Evolutionary conservation across 495 filamentous ascomycete genomes (phyloP).

Genomic region (Neurospora sp.): DNA sequence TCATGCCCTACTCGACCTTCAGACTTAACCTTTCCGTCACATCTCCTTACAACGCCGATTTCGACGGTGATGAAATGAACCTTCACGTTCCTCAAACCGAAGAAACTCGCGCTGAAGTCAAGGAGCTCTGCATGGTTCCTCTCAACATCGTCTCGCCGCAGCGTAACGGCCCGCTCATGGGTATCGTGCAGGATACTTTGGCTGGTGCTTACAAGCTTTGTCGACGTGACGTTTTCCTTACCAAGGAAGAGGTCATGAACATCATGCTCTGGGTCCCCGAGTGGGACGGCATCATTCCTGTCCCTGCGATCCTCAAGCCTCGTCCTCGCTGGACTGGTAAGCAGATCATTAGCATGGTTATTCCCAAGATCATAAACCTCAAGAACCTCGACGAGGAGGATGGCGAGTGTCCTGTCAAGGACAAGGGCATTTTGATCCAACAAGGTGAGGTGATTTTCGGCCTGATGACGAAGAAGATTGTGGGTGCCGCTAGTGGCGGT

Average conservation of each 20-base stretch:
- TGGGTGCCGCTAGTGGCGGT: conserved; percentile 77
- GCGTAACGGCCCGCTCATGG: conserved; percentile 94
- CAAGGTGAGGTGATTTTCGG: conserved; percentile 86
- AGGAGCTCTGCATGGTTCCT: conserved; percentile 88
- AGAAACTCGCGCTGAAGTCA: conserved; percentile 88
- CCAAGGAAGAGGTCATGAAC: conserved; percentile 87
- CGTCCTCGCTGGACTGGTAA: conserved; percentile 97
- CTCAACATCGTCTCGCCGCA: conserved; percentile 97
- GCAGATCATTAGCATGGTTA: conserved; percentile 88
- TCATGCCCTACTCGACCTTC: conserved; percentile 99
- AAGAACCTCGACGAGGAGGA: conserved; percentile 48
- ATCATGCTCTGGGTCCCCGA: conserved; percentile 92
- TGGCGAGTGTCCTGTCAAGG: conserved; percentile 52
- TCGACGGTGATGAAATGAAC: conserved; percentile 99
- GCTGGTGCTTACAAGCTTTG: conserved; percentile 96
- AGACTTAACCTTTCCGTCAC: conserved; percentile 94
- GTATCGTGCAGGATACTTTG: conserved; percentile 96
- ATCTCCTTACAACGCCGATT: conserved; percentile 97
- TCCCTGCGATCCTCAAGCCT: conserved; percentile 84
- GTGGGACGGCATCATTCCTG: conserved; percentile 91
- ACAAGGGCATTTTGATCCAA: conserved; percentile 73
- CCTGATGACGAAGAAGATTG: conserved; percentile 83
- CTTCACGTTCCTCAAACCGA: conserved; percentile 96
- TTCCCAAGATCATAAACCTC: conserved; percentile 79
- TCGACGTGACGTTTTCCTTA: conserved; percentile 83